phyloP scores from a whole-genome alignment of 306 rosid species.

The Psophocarpus tetragonolobus region DNA sequence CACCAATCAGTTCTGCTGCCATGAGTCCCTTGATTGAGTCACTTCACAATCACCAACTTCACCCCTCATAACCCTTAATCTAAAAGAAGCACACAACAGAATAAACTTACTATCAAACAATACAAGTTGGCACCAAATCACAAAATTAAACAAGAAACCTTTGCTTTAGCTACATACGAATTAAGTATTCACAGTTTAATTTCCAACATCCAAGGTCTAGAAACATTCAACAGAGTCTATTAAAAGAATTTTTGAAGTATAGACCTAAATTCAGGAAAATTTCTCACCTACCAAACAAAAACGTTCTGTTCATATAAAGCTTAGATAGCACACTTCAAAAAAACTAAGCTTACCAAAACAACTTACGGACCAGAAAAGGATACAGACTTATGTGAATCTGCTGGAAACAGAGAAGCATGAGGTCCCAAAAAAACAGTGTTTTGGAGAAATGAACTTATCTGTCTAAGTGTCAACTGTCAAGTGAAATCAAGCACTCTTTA shows the following conservation, averaged over 20 bases:
- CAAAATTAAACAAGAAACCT: neutral
- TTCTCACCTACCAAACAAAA: too few species aligned
- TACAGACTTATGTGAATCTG: too few species aligned
- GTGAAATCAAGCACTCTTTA: too few species aligned
- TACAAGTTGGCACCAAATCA: too few species aligned
- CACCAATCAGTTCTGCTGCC: constrained; percentile 27
- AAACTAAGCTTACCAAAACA: too few species aligned
- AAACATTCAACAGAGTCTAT: neutral
- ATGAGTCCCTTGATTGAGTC: neutral
- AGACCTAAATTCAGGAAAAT: neutral
- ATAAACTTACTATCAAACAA: neutral
- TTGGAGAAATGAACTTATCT: too few species aligned
- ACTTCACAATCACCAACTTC: neutral
- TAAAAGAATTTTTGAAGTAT: neutral
- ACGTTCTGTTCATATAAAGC: too few species aligned
- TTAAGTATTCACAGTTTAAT: neutral
- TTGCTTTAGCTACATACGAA: neutral
- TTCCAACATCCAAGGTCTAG: neutral
- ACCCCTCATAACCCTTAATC: neutral
- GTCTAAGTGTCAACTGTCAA: too few species aligned
- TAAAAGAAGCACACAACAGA: neutral
- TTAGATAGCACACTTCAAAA: too few species aligned
- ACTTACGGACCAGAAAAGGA: too few species aligned
- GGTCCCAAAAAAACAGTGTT: too few species aligned
- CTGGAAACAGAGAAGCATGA: too few species aligned